Base-by-base conservation (phyloP, 2,329 filamentous ascomycete species). In the Colletotrichum sp. region DNA sequence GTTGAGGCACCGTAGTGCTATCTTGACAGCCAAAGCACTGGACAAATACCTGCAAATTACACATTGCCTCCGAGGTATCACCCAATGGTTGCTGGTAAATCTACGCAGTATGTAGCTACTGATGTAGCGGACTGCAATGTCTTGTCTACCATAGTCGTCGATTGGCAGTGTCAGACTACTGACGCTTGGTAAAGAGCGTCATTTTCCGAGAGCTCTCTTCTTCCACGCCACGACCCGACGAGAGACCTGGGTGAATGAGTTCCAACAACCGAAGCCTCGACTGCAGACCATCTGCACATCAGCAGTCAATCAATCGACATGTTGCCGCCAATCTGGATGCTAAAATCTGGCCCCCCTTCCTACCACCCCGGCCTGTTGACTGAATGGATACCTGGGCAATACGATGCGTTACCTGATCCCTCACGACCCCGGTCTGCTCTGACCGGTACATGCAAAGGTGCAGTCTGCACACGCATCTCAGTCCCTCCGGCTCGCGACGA, bases 401-500 rank as follows among this genome's bases (percentile, higher is more conserved):
- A 76, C 76, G 74, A 63, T 73, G 74, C 66, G 62, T 61, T 76
- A 71, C 76, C 67, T 74, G 73, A 48, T 32, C 55, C 62, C 34
- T 62, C 38, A n/a, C 8, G 9, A 26, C 38, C 73, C 73, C 73
- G 68, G 73, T 69, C 56, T 43, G 58, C 64, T 69, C 70, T 73
- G 70, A 76, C 74, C 65, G 71, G 71, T 70, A 76, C 59, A 74
- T 73, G 73, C 73, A 75, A 36, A 67, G 59, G 56, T 64, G 66
- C 38, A 69, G 66, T 21, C 55, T 48, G 28, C 48, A 74, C 65
- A 61, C 63, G 73, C 68, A 68, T 69, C 59, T 43, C 18, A 32
- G 58, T 61, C 32, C 58, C 65, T 69, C 63, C 69, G 71, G 56
- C 52, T 67, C 64, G 32, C 52, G 30, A 63, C 74, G 74, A 71